Base-by-base conservation (phyloP, 2,329 filamentous ascomycete genomes). In the Neodidymelliopsis sp. region DNA sequence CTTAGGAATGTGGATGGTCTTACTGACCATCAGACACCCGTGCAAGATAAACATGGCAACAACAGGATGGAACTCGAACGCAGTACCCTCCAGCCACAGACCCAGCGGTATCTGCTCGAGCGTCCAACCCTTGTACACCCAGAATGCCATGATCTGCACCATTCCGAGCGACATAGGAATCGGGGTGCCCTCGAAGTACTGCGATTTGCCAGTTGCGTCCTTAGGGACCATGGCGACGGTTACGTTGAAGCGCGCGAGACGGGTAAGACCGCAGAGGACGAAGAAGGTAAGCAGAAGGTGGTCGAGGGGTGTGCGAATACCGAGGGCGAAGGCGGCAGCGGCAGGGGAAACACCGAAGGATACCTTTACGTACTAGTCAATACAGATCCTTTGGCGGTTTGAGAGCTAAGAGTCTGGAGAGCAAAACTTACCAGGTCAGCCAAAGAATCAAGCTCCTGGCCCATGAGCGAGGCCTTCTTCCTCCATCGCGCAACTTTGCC, bases 391-490 rank as follows among this genome's bases (percentile, higher is more conserved):
- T n/a, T n/a, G n/a, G n/a, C n/a, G n/a, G n/a, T n/a, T n/a, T n/a
- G n/a, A n/a, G n/a, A n/a, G n/a, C n/a, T n/a, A n/a, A n/a, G n/a
- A n/a, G n/a, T n/a, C n/a, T n/a, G n/a, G 27, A 34, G 11, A 39
- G 39, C 16, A 12, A 28, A 22, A 67, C 84, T 20, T 87, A 96
- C 91, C 80, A 99, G 74, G 72, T 99, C 94, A 45, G 94, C 94
- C 36, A 99, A 81, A 6, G 93, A 97, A 74, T 99, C 94, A 46
- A 99, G 79, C 75, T 99, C 94, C 75, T 97, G 93, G 10, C 94
- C 94, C 93, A 99, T 97, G 71, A 99, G 80, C 65, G 90, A 95
- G 66, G 90, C 94, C 86, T 97, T 99, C 77, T 91, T 88, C 72
- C 94, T 86, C 94, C 94, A 97, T 59, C 94, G 83, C 56, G 94